Evolutionary conservation across 2,329 filamentous ascomycete species (phyloP).

Genomic region (Colletotrichum sp.): DNA sequence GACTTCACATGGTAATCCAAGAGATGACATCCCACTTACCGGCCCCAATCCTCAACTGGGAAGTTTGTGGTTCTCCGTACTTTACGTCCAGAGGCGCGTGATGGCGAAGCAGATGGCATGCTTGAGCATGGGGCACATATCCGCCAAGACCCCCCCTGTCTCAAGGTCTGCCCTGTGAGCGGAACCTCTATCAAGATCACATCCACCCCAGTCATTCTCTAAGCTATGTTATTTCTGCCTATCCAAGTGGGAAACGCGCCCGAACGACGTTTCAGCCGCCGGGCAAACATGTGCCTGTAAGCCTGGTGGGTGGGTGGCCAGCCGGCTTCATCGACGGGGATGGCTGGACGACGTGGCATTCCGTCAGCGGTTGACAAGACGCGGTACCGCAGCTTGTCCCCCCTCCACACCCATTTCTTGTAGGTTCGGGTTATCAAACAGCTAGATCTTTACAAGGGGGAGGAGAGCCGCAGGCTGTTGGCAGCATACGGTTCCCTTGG

Average conservation of each 20-base stretch:
- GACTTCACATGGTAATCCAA: neutral
- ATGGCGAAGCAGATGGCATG: neutral
- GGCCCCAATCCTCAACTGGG: neutral
- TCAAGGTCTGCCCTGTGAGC: neutral
- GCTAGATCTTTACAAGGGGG: neutral
- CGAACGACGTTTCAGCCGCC: conserved; percentile 3
- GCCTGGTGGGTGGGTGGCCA: neutral
- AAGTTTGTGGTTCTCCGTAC: neutral
- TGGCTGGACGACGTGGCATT: conserved; percentile 6
- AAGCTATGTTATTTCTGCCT: neutral
- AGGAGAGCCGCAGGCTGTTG: neutral
- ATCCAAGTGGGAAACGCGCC: neutral
- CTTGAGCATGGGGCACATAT: neutral
- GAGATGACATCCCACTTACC: neutral
- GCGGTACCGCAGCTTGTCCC: neutral
- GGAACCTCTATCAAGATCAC: neutral
- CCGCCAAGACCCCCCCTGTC: neutral
- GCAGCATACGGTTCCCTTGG: neutral
- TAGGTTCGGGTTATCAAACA: conserved; percentile 1
- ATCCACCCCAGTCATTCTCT: neutral
- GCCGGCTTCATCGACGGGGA: neutral
- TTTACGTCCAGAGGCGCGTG: neutral
- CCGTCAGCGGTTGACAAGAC: neutral
- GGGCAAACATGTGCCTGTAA: neutral
- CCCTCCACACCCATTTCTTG: neutral